Evolutionary conservation across 208 protist genomes (phyloP), one percentile per base, ranked within the genome.

Genomic region (Strigomonas culicis): DNA sequence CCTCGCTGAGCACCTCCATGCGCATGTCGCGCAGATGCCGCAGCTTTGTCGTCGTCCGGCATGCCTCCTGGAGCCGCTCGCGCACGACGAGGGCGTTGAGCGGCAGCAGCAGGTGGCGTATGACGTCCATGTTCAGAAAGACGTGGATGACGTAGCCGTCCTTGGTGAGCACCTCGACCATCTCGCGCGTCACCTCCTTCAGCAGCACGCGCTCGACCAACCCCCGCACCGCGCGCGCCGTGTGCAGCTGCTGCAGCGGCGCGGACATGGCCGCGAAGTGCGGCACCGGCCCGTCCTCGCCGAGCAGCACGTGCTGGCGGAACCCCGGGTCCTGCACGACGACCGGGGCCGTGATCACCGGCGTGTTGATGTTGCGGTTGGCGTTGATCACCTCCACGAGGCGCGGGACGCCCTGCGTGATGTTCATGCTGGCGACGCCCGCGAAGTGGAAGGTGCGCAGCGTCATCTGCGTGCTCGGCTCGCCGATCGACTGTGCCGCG

Each of bases 381-480:
- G 98, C 99, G 76, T 99, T 99, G 76, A 99, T 99, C 64, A 99
- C 98, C 75, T 99, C 99, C 52, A 99, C 97, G 50, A 99, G 96
- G 78, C 94, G 90, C 32, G 97, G 96, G 34, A 99, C 96, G 92
- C 96, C 97, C 47, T 97, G 90, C 19, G 97, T 98, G 72, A 98
- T 96, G 75, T 81, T 99, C 99, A 99, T 99, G 61, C 93, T 98
- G 32, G 99, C 98, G 21, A 99, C 98, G 68, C 99, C 99, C 36
- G 99, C 99, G 86, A 99, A 99, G 88, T 99, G 99, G 84, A 99
- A 99, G 22, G 98, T 99, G 70, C 99, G 99, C 19, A 99, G 86
- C 0, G 99, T 99, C 99, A 99, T 99, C 73, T 99, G 99, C 39
- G 99, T 99, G 34, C 90, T 97, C 31, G 99, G 99, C 79, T 99